Base-by-base conservation (phyloP, 1,284 basidiomycete genomes). In the Ganoderma boninense region DNA sequence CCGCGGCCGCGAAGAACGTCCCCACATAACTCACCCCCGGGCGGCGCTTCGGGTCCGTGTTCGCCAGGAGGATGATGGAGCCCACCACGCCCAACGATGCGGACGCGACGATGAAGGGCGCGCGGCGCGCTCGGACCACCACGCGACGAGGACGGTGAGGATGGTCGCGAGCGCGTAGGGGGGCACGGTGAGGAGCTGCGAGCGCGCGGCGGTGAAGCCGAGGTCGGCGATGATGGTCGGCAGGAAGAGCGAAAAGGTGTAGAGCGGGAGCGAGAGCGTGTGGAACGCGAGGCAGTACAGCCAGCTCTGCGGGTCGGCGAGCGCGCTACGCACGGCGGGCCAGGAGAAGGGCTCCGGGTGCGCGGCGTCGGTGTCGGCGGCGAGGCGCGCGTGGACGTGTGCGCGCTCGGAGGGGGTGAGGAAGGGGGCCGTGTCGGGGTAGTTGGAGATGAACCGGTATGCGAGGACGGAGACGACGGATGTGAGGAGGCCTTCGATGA, bases 271-370 rank as follows among this genome's bases (percentile, higher is more conserved):
- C 5, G 68, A 44, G 35, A 69, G 42, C 26, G 64, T 69, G 26
- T 91, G 89, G 79, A 91, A 91, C 4, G 90, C 80, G 38, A 90
- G 76, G 0, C 87, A 86, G 77, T 92, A 59, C 2, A 90, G 71
- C 54, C 57, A 59, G 57, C 32, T 38, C 57, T 38, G 38, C 20
- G 29, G 1, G 57, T 59, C 57, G 6, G 57, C 38, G 35, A 59
- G 20, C 14, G 57, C 57, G 35, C 7, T 20, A 32, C 13, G n/a
- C 20, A 59, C 57, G 1, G 57, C 57, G 29, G 57, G 38, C 57
- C 57, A 59, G 2, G 35, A 32, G 35, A 59, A 59, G 29, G 57
- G 35, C 20, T 59, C 57, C 10, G 35, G 0, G 57, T 11, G 32
- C 5, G 57, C n/a, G 13, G 89, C 14, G 89, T 89, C 0, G 90